Percentiles rank a stretch among this genome's conserved stretches.
These are phyloP conservation scores for Cytospora leucostoma DNA, from an alignment of 2,329 filamentous ascomycete genomes.

Conservation along the genomic window DNA sequence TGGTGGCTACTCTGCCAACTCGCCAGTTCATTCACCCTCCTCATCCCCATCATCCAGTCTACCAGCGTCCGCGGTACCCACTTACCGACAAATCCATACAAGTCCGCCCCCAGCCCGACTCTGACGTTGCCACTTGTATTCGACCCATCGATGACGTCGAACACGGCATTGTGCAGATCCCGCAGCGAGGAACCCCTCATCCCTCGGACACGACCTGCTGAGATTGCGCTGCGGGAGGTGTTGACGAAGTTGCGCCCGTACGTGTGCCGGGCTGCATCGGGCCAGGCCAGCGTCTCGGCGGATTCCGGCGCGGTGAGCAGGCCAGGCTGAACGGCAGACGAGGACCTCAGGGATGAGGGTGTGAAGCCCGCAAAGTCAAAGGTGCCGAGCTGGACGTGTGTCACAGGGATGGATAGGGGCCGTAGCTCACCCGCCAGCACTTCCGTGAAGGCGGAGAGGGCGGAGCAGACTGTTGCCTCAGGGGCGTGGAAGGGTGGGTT, in stretches of 20 bases:
- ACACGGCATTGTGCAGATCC: slow-evolving; percentile 82
- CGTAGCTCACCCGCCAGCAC: slow-evolving; percentile 78
- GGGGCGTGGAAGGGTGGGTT: slow-evolving; percentile 80
- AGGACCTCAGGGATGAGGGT: slow-evolving; percentile 42
- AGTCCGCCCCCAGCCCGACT: slow-evolving; percentile 79
- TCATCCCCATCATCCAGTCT: slow-evolving; percentile 90
- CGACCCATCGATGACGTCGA: slow-evolving; percentile 78
- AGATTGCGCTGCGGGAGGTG: slow-evolving; percentile 57
- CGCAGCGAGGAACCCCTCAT: slow-evolving; percentile 71
- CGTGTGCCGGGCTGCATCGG: slow-evolving; percentile 58
- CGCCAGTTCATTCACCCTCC: slow-evolving; percentile 59
- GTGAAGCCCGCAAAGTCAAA: slow-evolving; percentile 78
- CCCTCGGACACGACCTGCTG: slow-evolving; percentile 58
- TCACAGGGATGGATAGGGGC: slow-evolving; percentile 74
- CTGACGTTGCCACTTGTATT: slow-evolving; percentile 66
- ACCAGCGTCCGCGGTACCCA: slow-evolving; percentile 78
- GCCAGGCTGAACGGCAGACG: slow-evolving; percentile 35
- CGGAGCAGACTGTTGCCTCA: slow-evolving; percentile 82
- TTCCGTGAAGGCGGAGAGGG: slow-evolving; percentile 81
- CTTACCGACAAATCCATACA: slow-evolving; percentile 83
- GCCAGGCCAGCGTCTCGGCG: slow-evolving; percentile 64
- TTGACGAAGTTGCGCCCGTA: slow-evolving; percentile 64
- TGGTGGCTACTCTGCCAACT: slow-evolving; percentile 49
- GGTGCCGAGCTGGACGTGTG: slow-evolving; percentile 86
- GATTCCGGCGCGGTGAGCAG: slow-evolving; percentile 49